Evolutionary conservation across 2,329 filamentous ascomycete species (phyloP).

Genomic region (Fusarium pseudocircinatum): DNA sequence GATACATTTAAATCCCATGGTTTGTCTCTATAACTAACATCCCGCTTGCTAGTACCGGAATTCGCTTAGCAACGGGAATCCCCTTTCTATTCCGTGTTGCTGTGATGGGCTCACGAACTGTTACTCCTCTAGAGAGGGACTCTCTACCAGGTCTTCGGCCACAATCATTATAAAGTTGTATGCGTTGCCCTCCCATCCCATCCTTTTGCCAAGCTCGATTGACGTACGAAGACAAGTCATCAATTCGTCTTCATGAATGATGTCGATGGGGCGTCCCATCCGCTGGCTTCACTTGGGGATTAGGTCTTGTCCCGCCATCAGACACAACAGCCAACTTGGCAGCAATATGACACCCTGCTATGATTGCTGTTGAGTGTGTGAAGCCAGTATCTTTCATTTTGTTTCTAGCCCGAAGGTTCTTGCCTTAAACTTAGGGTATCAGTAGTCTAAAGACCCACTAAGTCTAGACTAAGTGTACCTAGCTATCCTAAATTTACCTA

Average conservation of each 20-base stretch:
- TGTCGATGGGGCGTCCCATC: background rate
- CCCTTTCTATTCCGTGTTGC: background rate
- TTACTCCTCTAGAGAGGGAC: background rate
- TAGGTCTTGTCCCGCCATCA: background rate
- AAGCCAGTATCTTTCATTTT: background rate
- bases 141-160: background rate
- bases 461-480: background rate
- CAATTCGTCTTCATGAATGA: background rate
- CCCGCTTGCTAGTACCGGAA: background rate
- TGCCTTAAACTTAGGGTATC: fast-evolving
- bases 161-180: background rate
- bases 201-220: fast-evolving
- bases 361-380: background rate
- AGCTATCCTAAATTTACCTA: background rate
- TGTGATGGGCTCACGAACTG: background rate
- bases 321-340: fast-evolving
- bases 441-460: background rate
- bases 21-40: background rate
- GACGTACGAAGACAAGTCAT: too few relatives aligned
- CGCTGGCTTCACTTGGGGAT: fast-evolving
- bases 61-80: background rate
- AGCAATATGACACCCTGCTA: too few relatives aligned
- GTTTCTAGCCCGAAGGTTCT: background rate
- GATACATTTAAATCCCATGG: fast-evolving
- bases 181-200: fast-evolving